Evolutionary conservation across 2,329 filamentous ascomycete species (phyloP).

Genomic region (Gyromitra esculenta): DNA sequence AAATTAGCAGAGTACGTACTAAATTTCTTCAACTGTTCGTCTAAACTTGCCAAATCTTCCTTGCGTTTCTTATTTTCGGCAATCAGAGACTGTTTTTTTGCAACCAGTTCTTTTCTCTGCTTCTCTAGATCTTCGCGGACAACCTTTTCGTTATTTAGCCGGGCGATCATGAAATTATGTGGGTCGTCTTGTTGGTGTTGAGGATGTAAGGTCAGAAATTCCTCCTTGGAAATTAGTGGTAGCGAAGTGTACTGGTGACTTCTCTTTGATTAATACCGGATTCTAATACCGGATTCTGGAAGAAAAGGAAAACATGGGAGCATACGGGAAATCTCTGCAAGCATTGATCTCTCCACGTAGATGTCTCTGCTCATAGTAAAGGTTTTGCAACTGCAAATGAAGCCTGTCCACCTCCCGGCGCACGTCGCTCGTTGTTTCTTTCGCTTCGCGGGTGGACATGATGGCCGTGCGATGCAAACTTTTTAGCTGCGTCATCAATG

Average conservation of each 20-base stretch:
- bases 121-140: constrained; percentile 87
- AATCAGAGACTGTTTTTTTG: constrained; percentile 74
- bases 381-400: constrained; percentile 91
- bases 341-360: constrained; percentile 87
- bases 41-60: constrained; percentile 88
- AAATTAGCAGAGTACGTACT: constrained; percentile 65
- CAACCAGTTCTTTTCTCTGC: constrained; percentile 62
- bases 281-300: neutral
- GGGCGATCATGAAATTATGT: constrained; percentile 84
- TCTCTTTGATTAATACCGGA: constrained; percentile 31
- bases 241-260: constrained; percentile 89
- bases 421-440: constrained; percentile 83
- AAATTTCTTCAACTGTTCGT: constrained; percentile 91
- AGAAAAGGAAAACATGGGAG: constrained; percentile 8
- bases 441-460: constrained; percentile 83
- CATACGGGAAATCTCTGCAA: constrained; percentile 65
- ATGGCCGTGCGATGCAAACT: constrained; percentile 84
- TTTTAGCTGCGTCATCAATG: constrained; percentile 81
- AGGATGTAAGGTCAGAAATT: constrained; percentile 80
- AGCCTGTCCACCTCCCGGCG: constrained; percentile 90
- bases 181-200: constrained; percentile 77
- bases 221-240: constrained; percentile 81
- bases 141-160: constrained; percentile 88
- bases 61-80: constrained; percentile 90
- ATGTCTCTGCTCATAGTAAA: constrained; percentile 95